Percentiles rank a stretch among this genome's conserved stretches.
Conservation (phyloP, 2,329 filamentous ascomycete genomes). For the Ophiostoma australiae region DNA sequence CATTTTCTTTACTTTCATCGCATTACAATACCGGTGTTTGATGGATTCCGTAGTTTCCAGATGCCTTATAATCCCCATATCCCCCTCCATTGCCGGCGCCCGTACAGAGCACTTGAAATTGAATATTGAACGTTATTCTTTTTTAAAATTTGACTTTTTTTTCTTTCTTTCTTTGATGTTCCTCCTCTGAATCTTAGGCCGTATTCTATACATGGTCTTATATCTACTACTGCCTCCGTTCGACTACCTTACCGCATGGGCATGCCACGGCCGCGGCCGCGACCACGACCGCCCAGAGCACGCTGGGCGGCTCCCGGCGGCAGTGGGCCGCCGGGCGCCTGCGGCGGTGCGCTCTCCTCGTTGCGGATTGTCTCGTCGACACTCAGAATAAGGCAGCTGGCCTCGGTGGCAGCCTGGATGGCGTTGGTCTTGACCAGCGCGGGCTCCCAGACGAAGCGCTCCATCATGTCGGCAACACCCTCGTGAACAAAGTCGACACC, state of each 20-base stretch:
- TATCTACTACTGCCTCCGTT: background rate
- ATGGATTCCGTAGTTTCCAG: conserved; percentile 11
- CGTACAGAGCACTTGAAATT: background rate
- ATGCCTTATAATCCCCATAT: background rate
- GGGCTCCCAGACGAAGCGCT: conserved; percentile 95
- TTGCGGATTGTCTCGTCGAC: conserved; percentile 99
- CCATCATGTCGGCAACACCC: conserved; percentile 90
- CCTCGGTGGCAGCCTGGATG: conserved; percentile 91
- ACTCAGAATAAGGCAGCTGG: conserved; percentile 87
- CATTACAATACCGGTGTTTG: conserved; percentile 7
- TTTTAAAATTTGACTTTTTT: conserved; percentile 9
- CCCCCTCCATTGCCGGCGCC: background rate
- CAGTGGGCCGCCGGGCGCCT: conserved; percentile 70
- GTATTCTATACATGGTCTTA: background rate
- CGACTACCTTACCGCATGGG: conserved; percentile 61
- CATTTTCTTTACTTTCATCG: background rate
- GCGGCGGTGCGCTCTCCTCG: conserved; percentile 81
- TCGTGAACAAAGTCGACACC: conserved; percentile 94
- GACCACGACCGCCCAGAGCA: conserved; percentile 51
- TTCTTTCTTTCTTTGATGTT: background rate
- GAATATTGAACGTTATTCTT: background rate
- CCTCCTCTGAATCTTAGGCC: background rate
- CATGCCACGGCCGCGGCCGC: conserved; percentile 82
- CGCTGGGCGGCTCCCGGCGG: conserved; percentile 82
- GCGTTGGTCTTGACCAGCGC: conserved; percentile 95